Evolutionary conservation across 2,329 filamentous ascomycete genomes (phyloP), one percentile per base, ranked within the genome.

Genomic region (Elsinoe fawcettii): DNA sequence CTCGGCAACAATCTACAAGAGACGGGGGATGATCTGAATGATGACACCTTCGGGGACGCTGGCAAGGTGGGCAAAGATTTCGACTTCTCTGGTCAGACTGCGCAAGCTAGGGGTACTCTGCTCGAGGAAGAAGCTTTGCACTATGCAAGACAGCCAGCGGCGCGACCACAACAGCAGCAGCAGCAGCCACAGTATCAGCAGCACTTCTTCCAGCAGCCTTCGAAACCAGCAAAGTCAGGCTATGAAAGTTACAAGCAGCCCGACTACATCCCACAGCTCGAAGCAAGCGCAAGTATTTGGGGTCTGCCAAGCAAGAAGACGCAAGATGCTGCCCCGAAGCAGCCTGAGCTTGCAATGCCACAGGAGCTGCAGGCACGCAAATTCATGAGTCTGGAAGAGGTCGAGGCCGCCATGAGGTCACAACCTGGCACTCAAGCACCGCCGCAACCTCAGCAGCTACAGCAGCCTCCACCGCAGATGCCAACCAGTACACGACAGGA

Each of bases 301-400:
- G 90, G 90, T 3, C 83, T 88, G 59, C 82, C 83, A 34, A 83
- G 77, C 76, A 81, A 71, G 67, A 67, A 72, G 65, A 63, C 75
- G 62, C 64, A 72, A 63, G 66, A 65, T 51, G 61, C 65, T 34
- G 44, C 60, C 25, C 56, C 59, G 16, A 59, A 63, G 51, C 63
- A 66, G 44, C 60, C 62, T 32, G 61, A 62, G 30, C 34, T 59
- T 34, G 57, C 58, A 34, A 60, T 59, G 55, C 63, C 65, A 36
- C 66, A 66, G 7, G 63, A 72, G 4, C 70, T 74, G 47, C 65
- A 46, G 18, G 41, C 79, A 41, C 84, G 84, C 66, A 96, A 91
- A 75, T 86, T 96, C 74, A 85, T 99, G 87, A 97, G 90, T 66
- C 72, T 99, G 66, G 93, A 97, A 70, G 93, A 99, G 74, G 91